phyloP scores from a whole-genome alignment of 306 rosid genomes.

The Calophaca sinica region DNA sequence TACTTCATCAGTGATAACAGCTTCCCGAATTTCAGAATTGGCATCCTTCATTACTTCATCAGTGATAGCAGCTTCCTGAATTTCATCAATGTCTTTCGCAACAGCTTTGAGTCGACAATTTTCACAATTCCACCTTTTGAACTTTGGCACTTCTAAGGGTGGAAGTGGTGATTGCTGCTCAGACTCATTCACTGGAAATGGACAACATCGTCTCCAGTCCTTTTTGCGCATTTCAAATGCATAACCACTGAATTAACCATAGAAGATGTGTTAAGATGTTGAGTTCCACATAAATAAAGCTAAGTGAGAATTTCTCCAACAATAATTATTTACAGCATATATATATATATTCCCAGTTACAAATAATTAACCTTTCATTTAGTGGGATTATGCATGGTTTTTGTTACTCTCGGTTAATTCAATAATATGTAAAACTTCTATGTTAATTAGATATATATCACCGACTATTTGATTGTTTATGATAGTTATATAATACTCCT shows the following conservation, averaged over 20 bases:
- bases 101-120: not conserved
- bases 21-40: not conserved
- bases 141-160: slow-evolving; percentile 58
- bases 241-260: slow-evolving; percentile 66
- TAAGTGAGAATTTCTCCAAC: not conserved
- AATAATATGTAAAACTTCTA: no score
- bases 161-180: slow-evolving; percentile 57
- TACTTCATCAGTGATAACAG: no score
- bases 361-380: not conserved
- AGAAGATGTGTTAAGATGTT: slow-evolving; percentile 6
- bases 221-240: slow-evolving; percentile 65
- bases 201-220: slow-evolving; percentile 66
- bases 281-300: slow-evolving; percentile 1
- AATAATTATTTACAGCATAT: not conserved
- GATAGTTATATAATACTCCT: no score
- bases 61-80: not conserved
- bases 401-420: no score
- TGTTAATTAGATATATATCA: no score
- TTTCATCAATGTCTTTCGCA: no score
- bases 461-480: no score
- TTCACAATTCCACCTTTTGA: not conserved
- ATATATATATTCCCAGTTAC: no score
- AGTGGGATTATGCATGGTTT: not conserved
- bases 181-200: slow-evolving; percentile 54
- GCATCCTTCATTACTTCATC: no score